These are phyloP conservation scores for Aspergillus cavernicola DNA, from an alignment of 495 filamentous ascomycete species.

Conservation along the genomic window DNA sequence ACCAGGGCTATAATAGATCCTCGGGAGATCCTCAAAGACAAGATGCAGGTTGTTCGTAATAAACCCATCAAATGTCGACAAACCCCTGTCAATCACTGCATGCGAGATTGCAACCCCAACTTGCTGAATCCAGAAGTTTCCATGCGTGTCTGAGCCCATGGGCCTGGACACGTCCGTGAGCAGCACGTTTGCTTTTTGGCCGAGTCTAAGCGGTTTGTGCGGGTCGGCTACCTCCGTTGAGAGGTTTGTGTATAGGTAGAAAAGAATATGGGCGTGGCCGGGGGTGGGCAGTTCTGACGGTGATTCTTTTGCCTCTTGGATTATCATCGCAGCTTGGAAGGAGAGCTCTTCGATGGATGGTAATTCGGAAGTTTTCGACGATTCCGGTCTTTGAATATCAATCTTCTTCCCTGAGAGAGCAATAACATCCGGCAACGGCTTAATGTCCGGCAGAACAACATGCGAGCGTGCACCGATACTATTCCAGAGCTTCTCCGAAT, in stretches of 20 bases:
- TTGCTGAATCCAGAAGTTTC: conserved; percentile 10
- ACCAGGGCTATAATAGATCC: neutral
- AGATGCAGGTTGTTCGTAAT: neutral
- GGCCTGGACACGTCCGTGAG: neutral
- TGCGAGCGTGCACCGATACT: neutral
- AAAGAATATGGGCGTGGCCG: neutral
- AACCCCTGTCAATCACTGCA: neutral
- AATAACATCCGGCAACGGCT: neutral
- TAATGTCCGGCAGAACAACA: neutral
- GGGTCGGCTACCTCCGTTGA: neutral
- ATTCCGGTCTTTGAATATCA: neutral
- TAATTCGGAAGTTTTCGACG: neutral
- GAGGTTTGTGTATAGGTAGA: neutral
- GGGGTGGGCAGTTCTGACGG: neutral
- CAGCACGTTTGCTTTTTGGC: neutral
- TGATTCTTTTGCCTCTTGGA: neutral
- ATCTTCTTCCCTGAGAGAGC: too few relatives aligned
- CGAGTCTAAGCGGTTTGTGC: neutral
- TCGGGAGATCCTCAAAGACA: neutral
- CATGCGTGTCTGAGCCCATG: neutral
- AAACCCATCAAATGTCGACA: neutral
- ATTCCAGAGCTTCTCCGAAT: neutral
- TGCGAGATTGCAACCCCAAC: neutral
- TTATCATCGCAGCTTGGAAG: neutral
- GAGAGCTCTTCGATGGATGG: neutral